Percentiles rank a stretch among this genome's conserved stretches.
Conservation (phyloP, 2,329 filamentous ascomycete species). For the Mycosphaerella arachidis region DNA sequence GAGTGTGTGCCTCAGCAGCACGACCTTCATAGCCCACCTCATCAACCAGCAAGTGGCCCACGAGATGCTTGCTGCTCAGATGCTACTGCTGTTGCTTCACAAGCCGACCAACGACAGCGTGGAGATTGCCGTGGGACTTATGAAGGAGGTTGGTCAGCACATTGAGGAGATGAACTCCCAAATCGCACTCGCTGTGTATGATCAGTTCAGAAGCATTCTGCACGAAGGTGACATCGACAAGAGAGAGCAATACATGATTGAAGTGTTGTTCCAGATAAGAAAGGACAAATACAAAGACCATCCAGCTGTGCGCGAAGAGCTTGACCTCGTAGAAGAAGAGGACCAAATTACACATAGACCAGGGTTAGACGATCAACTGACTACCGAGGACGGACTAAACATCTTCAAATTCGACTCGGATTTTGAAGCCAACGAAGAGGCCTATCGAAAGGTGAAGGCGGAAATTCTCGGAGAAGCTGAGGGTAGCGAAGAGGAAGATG, state of each 20-base stretch:
- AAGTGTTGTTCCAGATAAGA: constrained; percentile 92
- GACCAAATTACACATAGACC: constrained; percentile 92
- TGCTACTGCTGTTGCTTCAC: constrained; percentile 82
- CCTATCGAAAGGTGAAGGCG: constrained; percentile 84
- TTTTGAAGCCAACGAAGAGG: constrained; percentile 85
- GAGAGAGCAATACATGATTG: constrained; percentile 98
- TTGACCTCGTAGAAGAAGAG: constrained; percentile 94
- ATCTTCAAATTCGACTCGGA: constrained; percentile 92
- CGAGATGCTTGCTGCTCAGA: constrained; percentile 89
- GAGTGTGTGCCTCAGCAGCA: constrained; percentile 85
- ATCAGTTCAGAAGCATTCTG: constrained; percentile 90
- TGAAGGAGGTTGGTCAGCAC: constrained; percentile 87
- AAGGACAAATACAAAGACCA: constrained; percentile 98
- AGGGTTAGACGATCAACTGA: constrained; percentile 76
- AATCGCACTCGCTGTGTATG: constrained; percentile 86
- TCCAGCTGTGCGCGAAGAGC: constrained; percentile 80
- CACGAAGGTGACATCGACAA: constrained; percentile 98
- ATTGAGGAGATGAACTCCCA: constrained; percentile 90
- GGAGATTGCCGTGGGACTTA: constrained; percentile 92
- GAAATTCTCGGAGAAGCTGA: constrained; percentile 80
- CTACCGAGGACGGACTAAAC: constrained; percentile 82
- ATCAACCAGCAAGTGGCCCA: constrained; percentile 95
- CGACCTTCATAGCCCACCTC: constrained; percentile 90
- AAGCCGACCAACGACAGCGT: constrained; percentile 97
- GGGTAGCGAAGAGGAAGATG: constrained; percentile 77